A percentile compares a stretch with the other conserved stretches of the same genome.
Evolutionary conservation across 305 asterid species (phyloP).

Genomic region (Fraxinus sp.): DNA sequence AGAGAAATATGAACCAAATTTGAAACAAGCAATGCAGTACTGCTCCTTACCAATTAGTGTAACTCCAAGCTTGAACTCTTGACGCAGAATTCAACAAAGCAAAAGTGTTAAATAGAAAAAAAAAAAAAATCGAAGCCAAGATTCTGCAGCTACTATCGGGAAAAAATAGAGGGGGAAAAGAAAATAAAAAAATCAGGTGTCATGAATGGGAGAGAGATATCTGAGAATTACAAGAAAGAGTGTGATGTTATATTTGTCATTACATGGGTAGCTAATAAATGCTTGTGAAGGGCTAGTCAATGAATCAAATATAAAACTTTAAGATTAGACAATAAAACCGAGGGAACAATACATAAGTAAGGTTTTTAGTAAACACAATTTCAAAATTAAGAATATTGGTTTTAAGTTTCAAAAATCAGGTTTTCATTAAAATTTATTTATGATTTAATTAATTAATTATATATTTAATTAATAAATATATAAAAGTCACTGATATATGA

Average conservation of each 20-base stretch:
- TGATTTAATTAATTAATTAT: too few relatives aligned
- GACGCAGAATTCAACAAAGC: not conserved
- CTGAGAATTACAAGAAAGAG: too few relatives aligned
- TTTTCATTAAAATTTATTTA: too few relatives aligned
- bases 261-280: not conserved
- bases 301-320: constrained; percentile 17
- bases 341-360: too few relatives aligned
- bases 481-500: too few relatives aligned
- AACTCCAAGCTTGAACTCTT: not conserved
- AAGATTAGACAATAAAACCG: constrained; percentile 25
- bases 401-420: too few relatives aligned
- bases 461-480: too few relatives aligned
- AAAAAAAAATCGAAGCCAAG: not conserved
- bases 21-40: not conserved
- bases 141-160: not conserved
- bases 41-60: not conserved
- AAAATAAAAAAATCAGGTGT: not conserved
- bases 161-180: not conserved
- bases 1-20: not conserved
- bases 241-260: not conserved
- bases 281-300: not conserved
- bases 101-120: not conserved
- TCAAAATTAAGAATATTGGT: too few relatives aligned
- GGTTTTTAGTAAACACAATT: too few relatives aligned
- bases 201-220: not conserved